Evolutionary conservation across 108 stramenopile genomes (phyloP).

Genomic region (Nitzschia sp.): DNA sequence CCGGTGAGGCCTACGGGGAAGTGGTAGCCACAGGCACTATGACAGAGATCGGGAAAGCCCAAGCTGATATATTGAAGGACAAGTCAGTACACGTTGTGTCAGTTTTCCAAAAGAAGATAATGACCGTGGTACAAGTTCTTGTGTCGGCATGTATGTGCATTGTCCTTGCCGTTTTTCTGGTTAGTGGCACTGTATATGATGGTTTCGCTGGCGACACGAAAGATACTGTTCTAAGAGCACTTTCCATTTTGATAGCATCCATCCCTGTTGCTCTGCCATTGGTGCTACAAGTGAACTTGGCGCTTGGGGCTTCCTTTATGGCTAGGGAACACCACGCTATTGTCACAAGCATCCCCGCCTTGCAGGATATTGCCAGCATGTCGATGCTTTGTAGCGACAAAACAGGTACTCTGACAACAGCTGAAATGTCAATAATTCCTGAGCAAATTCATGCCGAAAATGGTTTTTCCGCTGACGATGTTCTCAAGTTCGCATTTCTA

Average conservation of each 20-base stretch:
- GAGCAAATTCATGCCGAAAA: slow-evolving; percentile 49
- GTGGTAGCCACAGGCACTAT: slow-evolving; percentile 58
- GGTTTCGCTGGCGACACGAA: slow-evolving; percentile 40
- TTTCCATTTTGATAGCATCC: slow-evolving; percentile 77
- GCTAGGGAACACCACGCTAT: slow-evolving; percentile 78
- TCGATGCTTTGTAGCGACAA: slow-evolving; percentile 80
- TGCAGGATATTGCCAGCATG: slow-evolving; percentile 88
- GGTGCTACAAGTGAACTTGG: slow-evolving; percentile 83
- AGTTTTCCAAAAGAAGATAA: slow-evolving; percentile 73
- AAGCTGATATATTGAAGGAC: slow-evolving; percentile 66
- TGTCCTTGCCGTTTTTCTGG: slow-evolving; percentile 66
- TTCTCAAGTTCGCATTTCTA: slow-evolving; percentile 56
- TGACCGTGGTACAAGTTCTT: slow-evolving; percentile 63
- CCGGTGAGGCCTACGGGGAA: slow-evolving; percentile 67
- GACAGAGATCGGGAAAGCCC: slow-evolving; percentile 79
- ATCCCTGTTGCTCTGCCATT: slow-evolving; percentile 85
- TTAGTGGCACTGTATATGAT: slow-evolving; percentile 55
- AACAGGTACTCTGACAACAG: slow-evolving; percentile 89
- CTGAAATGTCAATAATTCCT: slow-evolving; percentile 72
- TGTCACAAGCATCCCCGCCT: slow-evolving; percentile 79
- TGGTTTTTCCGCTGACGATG: slow-evolving; percentile 51
- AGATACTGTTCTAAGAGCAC: slow-evolving; percentile 47
- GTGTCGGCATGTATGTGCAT: slow-evolving; percentile 46
- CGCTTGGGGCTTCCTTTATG: slow-evolving; percentile 76
- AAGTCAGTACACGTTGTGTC: slow-evolving; percentile 57